Evolutionary conservation across 495 filamentous ascomycete species (phyloP).

Genomic region (Aspergillus baeticus): DNA sequence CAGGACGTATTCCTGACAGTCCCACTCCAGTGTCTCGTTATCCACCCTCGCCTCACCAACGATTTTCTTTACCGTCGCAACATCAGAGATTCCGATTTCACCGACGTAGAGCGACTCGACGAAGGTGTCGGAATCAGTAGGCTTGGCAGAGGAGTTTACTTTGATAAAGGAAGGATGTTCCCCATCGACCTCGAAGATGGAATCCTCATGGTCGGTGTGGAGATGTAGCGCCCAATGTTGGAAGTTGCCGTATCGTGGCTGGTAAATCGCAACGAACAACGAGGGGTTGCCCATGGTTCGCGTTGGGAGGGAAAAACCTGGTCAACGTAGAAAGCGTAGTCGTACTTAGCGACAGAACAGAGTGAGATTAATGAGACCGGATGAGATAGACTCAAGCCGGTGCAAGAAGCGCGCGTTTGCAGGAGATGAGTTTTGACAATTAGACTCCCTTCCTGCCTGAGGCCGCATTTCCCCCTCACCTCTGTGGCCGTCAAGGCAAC

Average conservation of each 20-base stretch:
- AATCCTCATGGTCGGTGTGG: slow-evolving; percentile 10
- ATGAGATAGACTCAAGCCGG: no score
- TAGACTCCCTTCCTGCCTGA: slow-evolving; percentile 1
- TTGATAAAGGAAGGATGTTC: slow-evolving; percentile 20
- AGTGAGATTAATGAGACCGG: no score
- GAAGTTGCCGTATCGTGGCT: slow-evolving; percentile 22
- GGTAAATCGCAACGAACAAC: slow-evolving; percentile 20
- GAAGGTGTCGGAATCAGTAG: slow-evolving; percentile 11
- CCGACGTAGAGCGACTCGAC: slow-evolving; percentile 11
- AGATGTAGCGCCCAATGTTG: slow-evolving; percentile 22
- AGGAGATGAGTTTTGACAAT: no score
- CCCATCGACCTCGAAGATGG: slow-evolving; percentile 22
- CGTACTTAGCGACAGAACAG: no score
- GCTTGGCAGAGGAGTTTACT: background rate
- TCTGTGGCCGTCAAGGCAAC: no score
- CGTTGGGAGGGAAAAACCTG: background rate
- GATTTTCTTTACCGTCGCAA: slow-evolving; percentile 14
- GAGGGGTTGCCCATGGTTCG: background rate
- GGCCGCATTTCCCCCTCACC: background rate
- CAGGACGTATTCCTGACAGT: slow-evolving; percentile 30
- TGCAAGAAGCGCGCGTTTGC: no score
- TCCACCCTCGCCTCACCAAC: slow-evolving; percentile 16
- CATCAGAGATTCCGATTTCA: slow-evolving; percentile 12
- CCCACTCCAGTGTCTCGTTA: slow-evolving; percentile 26
- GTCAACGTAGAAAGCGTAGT: no score